Base-by-base conservation (phyloP, 2,329 filamentous ascomycete species). In the Pestalotiopsis sp. region DNA sequence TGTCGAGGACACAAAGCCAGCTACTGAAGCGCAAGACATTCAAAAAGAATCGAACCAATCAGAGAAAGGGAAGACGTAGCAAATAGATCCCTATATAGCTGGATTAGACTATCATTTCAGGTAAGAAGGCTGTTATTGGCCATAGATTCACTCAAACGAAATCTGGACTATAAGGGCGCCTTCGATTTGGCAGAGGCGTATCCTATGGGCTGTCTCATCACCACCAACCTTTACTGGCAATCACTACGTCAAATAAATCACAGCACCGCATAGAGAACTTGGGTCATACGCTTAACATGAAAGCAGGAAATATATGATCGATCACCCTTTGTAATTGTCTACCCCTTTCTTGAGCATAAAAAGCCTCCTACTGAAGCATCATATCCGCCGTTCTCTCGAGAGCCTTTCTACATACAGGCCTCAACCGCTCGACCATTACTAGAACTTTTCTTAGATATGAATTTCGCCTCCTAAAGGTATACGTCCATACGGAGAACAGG, bases 371-470 rank as follows among this genome's bases (percentile, higher is more conserved):
- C 84, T 82, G 83, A 84, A 81, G 79, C 81, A 79, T 82, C 81
- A 80, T 81, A 81, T 83, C 81, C 81, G 81, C 79, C 81, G 77
- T 79, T 78, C 74, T 74, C 75, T 79, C 79, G 78, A 82, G 77
- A 80, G 83, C 84, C 80, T 81, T 79, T 81, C 78, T 83, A 74
- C 69, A 77, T 71, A 74, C 66, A 63, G 52, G 73, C 81, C 82
- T 82, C 81, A 84, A 82, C 82, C 81, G 82, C 81, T 83, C 82
- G 82, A 86, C 83, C 84, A 84, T 82, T 77, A 82, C 82, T 84
- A 86, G 84, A 85, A 85, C 82, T 85, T 86, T 88, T 87, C 78
- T 82, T 83, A 86, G 83, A 86, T 84, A 84, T 80, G 83, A 86
- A 83, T 84, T 83, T 83, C 81, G 83, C 82, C 80, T 79, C 49